Evolutionary conservation across 2,329 filamentous ascomycete genomes (phyloP), one percentile per base, ranked within the genome.

Genomic region (Simplicillium sp.): DNA sequence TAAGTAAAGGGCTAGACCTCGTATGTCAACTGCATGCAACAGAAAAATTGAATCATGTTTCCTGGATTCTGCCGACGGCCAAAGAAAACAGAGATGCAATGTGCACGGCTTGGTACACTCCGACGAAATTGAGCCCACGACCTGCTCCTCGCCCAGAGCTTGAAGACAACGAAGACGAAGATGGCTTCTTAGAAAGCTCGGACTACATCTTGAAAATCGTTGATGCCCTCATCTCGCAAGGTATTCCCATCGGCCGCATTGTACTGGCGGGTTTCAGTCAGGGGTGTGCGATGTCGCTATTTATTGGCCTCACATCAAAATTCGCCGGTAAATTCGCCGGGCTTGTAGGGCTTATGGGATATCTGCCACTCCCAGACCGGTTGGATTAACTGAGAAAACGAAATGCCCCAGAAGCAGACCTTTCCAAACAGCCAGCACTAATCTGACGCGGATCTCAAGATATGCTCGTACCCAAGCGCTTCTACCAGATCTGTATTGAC

Each of bases 31-130:
- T 31, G 7, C 32, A 43, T 11, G 15, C 31, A 9, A 31, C 12
- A 7, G 8, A 32, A 8, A 42, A 39, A 31, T 16, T 32, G 4
- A 25, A 31, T 2, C 17, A 34, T 34, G 15, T 29, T 6, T 14
- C 25, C 14, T 41, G 34, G 35, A 16, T 37, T 2, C n/a, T 41
- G 17, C 35, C 34, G 14, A 37, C 17, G 4, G 34, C 40, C 2
- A n/a, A 11, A 11, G 40, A 41, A 33, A 37, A 41, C n/a, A n/a
- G 40, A 37, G 34, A 41, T 18, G 29, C 16, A 12, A 41, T 34
- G 34, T 15, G 11, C 8, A 29, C 34, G 16, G 34, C 29, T 2
- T 37, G 35, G 40, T 37, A 37, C 14, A 14, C 9, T 3, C 40
- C 34, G 1, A 14, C 40, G 7, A 32, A 37, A 15, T 28, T 41